phyloP scores from a whole-genome alignment of 805 yeast species.

The Metschnikowia drakensbergensis region DNA sequence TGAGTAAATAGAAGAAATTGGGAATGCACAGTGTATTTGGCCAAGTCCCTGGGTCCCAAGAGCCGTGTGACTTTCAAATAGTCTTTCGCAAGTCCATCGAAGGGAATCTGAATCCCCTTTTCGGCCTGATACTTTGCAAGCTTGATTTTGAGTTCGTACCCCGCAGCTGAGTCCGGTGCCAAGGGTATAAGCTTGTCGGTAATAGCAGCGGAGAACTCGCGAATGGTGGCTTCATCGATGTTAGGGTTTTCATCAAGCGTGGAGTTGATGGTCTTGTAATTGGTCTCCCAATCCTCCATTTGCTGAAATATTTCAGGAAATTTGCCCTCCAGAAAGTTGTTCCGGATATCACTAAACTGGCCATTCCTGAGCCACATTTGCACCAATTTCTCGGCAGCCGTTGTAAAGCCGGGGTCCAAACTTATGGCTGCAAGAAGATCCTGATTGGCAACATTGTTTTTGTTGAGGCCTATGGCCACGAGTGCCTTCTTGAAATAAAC shows the following conservation, averaged over 20 bases:
- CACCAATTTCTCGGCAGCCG: constrained; percentile 48
- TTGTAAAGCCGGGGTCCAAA: constrained; percentile 37
- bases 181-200: constrained; percentile 19
- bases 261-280: constrained; percentile 12
- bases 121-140: constrained; percentile 16
- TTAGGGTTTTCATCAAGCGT: constrained; percentile 9
- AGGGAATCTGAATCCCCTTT: neutral
- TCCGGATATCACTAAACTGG: constrained; percentile 32
- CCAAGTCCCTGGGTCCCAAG: constrained; percentile 25
- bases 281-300: constrained; percentile 19
- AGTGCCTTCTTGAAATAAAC: constrained; percentile 58
- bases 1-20: constrained; percentile 45
- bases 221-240: neutral
- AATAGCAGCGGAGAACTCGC: neutral
- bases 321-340: constrained; percentile 10
- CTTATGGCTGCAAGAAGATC: constrained; percentile 49
- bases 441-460: constrained; percentile 48
- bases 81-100: constrained; percentile 16
- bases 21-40: constrained; percentile 24
- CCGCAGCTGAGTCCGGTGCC: constrained; percentile 42
- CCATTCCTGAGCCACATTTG: constrained; percentile 55
- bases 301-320: constrained; percentile 12
- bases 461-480: constrained; percentile 54
- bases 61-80: constrained; percentile 25
- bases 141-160: constrained; percentile 31